Conservation (phyloP, 2,329 filamentous ascomycete genomes). For the Cercospora sp. region DNA sequence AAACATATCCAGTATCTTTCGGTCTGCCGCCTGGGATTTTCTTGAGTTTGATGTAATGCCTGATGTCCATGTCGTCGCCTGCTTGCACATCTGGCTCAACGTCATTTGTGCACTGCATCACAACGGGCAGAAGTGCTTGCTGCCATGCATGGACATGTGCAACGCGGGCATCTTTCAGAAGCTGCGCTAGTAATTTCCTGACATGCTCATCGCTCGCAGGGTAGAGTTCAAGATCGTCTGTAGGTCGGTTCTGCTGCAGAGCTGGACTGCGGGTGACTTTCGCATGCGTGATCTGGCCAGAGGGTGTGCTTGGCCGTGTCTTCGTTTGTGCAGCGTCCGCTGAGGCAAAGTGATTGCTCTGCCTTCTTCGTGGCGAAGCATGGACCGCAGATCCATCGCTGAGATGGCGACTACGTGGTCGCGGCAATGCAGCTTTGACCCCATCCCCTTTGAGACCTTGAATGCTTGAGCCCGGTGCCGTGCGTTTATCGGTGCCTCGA, state of each 20-base stretch:
- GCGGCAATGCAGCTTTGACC: conserved; percentile 42
- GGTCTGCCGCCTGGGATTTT: conserved; percentile 90
- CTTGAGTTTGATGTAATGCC: conserved; percentile 96
- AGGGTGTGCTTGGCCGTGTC: conserved; percentile 23
- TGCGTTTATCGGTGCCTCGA: conserved; percentile 57
- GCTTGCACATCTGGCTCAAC: conserved; percentile 88
- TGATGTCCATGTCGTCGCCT: conserved; percentile 94
- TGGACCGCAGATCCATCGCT: conserved; percentile 77
- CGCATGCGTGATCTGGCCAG: conserved; percentile 25
- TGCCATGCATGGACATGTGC: conserved; percentile 79
- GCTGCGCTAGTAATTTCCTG: conserved; percentile 76
- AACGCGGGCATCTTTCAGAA: conserved; percentile 75
- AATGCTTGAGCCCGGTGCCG: conserved; percentile 61
- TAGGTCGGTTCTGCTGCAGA: conserved; percentile 54
- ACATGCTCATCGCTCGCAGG: conserved; percentile 86
- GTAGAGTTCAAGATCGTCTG: conserved; percentile 70
- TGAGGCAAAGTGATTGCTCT: conserved; percentile 56
- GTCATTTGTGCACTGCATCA: conserved; percentile 88
- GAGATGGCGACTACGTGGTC: conserved; percentile 72
- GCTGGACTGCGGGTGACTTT: conserved; percentile 72
- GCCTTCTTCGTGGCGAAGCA: conserved; percentile 67
- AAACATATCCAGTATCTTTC: conserved; percentile 92
- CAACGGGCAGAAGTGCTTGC: conserved; percentile 82
- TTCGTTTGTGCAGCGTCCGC: conserved; percentile 30
- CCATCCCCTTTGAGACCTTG: conserved; percentile 62